phyloP scores from a whole-genome alignment of 768 basidiomycete genomes.

The Amanita exitialis region DNA sequence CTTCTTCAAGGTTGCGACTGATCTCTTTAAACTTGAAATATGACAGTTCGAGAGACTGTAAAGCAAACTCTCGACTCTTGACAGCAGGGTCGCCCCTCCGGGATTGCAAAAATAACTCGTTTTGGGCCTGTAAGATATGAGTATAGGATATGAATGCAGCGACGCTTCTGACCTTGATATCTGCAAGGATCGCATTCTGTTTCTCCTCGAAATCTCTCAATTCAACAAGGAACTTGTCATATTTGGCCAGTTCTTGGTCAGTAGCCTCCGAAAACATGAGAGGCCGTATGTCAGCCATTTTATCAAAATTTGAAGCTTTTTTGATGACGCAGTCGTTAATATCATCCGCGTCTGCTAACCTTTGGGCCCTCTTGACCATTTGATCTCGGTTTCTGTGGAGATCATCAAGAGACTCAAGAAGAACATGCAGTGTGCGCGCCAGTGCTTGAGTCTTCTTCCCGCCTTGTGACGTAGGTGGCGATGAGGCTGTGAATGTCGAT shows the following conservation, averaged over 20 bases:
- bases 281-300: conserved; percentile 62
- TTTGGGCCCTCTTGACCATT: conserved; percentile 54
- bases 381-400: conserved; percentile 50
- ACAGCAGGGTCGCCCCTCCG: conserved; percentile 69
- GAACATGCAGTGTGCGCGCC: conserved; percentile 59
- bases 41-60: conserved; percentile 78
- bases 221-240: conserved; percentile 62
- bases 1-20: conserved; percentile 76
- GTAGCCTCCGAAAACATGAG: conserved; percentile 84
- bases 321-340: conserved; percentile 58
- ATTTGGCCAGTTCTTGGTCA: conserved; percentile 73
- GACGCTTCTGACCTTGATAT: conserved; percentile 48
- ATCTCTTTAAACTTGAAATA: conserved; percentile 87
- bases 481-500: conserved; percentile 31
- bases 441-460: conserved; percentile 46
- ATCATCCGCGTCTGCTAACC: conserved; percentile 59
- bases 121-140: conserved; percentile 33
- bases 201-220: conserved; percentile 40
- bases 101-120: conserved; percentile 65
- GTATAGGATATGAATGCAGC: neutral
- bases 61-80: conserved; percentile 70
- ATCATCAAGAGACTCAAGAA: conserved; percentile 75
- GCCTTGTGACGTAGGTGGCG: conserved; percentile 25
- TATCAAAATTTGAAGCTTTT: conserved; percentile 56
- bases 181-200: conserved; percentile 56